These are phyloP conservation scores for Casuarina cunninghamiana DNA, from an alignment of 306 rosid species.

Conservation along the genomic window DNA sequence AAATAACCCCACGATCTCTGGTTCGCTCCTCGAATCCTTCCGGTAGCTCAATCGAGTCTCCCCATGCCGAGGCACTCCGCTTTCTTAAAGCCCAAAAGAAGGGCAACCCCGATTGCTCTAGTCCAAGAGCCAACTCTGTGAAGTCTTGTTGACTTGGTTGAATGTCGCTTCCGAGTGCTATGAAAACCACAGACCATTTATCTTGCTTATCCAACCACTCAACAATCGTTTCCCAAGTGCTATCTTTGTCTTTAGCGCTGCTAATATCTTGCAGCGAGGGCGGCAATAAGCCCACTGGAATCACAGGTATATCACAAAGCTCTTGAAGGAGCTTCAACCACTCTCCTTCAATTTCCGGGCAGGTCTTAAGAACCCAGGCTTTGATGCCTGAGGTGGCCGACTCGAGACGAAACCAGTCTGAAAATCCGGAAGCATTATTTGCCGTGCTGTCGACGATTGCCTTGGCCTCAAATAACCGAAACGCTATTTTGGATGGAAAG, in stretches of 20 bases:
- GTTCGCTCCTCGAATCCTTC: conserved; percentile 51
- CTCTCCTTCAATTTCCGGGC: conserved; percentile 27
- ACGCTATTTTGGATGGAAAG: conserved; percentile 17
- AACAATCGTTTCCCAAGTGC: background rate
- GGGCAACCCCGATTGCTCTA: conserved; percentile 50
- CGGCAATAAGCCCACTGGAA: conserved; percentile 30
- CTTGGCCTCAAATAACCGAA: conserved; percentile 11
- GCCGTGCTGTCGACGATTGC: background rate
- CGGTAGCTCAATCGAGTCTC: conserved; percentile 38
- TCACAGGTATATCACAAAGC: conserved; percentile 18
- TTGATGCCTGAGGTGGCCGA: background rate
- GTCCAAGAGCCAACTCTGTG: conserved; percentile 47
- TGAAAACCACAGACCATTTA: conserved; percentile 44
- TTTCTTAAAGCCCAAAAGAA: conserved; percentile 62
- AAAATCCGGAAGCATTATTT: background rate
- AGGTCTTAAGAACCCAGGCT: conserved; percentile 17
- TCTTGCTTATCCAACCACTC: conserved; percentile 28
- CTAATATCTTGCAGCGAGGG: background rate
- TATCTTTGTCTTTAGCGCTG: background rate
- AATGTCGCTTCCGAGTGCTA: conserved; percentile 56
- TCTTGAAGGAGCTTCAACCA: conserved; percentile 26
- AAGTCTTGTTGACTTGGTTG: conserved; percentile 26
- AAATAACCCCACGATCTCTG: conserved; percentile 40
- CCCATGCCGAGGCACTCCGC: background rate
- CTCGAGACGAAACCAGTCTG: background rate